Percentiles rank a stretch among this genome's conserved stretches.
Evolutionary conservation across 805 yeast genomes (phyloP).

Genomic region (Pichia heedii): DNA sequence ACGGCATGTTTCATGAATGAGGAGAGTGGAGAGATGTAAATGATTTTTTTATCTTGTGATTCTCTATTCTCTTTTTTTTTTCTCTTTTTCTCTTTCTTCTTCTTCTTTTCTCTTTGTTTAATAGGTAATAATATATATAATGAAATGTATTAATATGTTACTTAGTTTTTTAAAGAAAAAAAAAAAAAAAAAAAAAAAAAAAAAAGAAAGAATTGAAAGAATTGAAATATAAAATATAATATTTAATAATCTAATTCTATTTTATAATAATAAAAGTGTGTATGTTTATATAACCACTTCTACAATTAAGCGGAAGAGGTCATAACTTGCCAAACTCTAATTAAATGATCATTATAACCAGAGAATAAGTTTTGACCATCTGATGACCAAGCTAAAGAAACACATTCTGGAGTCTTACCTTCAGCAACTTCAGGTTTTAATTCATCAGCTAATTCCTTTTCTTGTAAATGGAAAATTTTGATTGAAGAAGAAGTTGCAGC

Average conservation of each 20-base stretch:
- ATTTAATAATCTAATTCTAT: no score
- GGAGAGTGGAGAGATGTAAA: neutral
- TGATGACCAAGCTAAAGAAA: slow-evolving; percentile 98
- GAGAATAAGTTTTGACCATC: slow-evolving; percentile 99
- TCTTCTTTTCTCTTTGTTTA: neutral
- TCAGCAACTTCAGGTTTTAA: slow-evolving; percentile 96
- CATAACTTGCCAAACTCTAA: slow-evolving; percentile 99
- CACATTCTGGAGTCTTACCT: slow-evolving; percentile 96
- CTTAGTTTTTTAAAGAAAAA: neutral
- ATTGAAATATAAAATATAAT: no score
- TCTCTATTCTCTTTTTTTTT: no score
- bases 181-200: no score
- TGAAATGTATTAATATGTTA: no score
- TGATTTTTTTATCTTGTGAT: no score
- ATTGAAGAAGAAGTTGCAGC: slow-evolving; percentile 98
- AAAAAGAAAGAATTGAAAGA: neutral
- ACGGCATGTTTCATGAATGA: slow-evolving; percentile 7
- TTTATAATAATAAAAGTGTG: no score
- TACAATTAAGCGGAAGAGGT: slow-evolving; percentile 31
- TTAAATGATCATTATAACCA: slow-evolving; percentile 99
- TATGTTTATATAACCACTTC: no score
- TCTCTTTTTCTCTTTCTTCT: neutral
- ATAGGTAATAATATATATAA: no score
- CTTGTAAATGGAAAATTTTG: slow-evolving; percentile 97
- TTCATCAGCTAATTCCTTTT: slow-evolving; percentile 89